A percentile compares a stretch with the other conserved stretches of the same genome.
These are phyloP conservation scores for Lumnitzera littorea DNA, from an alignment of 345 rosid genomes.

Conservation along the genomic window DNA sequence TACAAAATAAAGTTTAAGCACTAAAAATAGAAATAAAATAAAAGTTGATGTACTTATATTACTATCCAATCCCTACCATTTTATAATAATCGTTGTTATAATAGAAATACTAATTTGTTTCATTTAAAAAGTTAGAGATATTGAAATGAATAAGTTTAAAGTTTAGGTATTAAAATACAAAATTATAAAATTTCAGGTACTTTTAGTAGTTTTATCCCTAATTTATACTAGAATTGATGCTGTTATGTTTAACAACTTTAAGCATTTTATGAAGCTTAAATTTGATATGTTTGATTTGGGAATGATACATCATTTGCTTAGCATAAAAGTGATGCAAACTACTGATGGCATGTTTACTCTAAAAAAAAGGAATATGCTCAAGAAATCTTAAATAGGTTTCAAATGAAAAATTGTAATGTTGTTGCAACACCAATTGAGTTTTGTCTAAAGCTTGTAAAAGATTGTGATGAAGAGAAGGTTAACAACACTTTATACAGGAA, in stretches of 20 bases:
- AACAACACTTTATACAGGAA: not conserved
- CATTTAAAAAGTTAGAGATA: no score
- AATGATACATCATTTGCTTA: slow-evolving; percentile 1
- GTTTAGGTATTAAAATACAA: no score
- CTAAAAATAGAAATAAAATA: no score
- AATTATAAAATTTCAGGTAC: no score
- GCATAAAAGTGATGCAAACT: slow-evolving; percentile 5
- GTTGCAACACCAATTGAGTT: not conserved
- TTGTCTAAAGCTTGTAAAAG: not conserved
- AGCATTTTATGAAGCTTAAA: not conserved
- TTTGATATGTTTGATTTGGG: slow-evolving; percentile 9
- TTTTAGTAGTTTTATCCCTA: no score
- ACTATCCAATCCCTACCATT: no score
- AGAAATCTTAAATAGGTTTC: slow-evolving; percentile 4
- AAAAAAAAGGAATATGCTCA: slow-evolving; percentile 2
- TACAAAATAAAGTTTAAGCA: no score
- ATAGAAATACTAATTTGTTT: not conserved
- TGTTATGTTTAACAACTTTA: not conserved
- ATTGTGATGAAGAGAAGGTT: not conserved
- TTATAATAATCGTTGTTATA: no score
- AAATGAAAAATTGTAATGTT: not conserved
- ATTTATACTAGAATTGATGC: slow-evolving; percentile 1
- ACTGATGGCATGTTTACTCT: not conserved
- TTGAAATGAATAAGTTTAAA: no score
- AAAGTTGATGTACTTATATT: no score